Percentiles rank a stretch among this genome's conserved stretches.
Evolutionary conservation across 179 eudicot genomes (phyloP).

Genomic region (Camellia oleifera): DNA sequence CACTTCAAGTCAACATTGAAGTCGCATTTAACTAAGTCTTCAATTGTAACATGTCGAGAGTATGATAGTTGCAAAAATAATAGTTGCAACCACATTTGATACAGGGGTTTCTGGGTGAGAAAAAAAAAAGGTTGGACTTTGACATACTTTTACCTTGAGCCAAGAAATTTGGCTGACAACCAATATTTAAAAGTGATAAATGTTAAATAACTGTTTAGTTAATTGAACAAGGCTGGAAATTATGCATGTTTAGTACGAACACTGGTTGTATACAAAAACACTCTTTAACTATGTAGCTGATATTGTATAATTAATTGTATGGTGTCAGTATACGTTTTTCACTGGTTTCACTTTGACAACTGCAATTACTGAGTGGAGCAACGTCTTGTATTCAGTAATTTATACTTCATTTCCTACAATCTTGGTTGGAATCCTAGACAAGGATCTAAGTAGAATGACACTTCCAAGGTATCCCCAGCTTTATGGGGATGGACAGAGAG

Average conservation of each 20-base stretch:
- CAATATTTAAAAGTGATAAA: too few relatives aligned
- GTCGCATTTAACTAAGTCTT: not conserved
- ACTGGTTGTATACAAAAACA: not conserved
- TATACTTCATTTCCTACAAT: slow-evolving; percentile 87
- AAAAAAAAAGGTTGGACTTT: too few relatives aligned
- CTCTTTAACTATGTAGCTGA: not conserved
- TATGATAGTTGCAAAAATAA: too few relatives aligned
- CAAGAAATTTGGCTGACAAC: too few relatives aligned
- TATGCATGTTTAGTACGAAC: not conserved
- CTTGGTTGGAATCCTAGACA: slow-evolving; percentile 80
- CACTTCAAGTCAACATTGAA: too few relatives aligned
- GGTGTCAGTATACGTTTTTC: slow-evolving; percentile 73
- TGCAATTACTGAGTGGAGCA: slow-evolving; percentile 94
- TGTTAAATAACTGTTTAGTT: too few relatives aligned
- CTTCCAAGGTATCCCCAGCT: slow-evolving; percentile 73
- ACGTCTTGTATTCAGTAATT: slow-evolving; percentile 77
- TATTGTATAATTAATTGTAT: not conserved
- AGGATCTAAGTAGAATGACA: slow-evolving; percentile 80
- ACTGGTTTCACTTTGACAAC: slow-evolving; percentile 81
- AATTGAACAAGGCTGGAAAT: too few relatives aligned
- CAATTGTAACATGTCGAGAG: too few relatives aligned
- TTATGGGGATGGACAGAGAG: slow-evolving; percentile 80
- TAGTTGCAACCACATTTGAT: too few relatives aligned
- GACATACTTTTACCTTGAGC: too few relatives aligned
- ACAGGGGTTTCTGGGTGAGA: too few relatives aligned